Conservation (phyloP, 2,329 filamentous ascomycete genomes). For the Kalmusia sp. region DNA sequence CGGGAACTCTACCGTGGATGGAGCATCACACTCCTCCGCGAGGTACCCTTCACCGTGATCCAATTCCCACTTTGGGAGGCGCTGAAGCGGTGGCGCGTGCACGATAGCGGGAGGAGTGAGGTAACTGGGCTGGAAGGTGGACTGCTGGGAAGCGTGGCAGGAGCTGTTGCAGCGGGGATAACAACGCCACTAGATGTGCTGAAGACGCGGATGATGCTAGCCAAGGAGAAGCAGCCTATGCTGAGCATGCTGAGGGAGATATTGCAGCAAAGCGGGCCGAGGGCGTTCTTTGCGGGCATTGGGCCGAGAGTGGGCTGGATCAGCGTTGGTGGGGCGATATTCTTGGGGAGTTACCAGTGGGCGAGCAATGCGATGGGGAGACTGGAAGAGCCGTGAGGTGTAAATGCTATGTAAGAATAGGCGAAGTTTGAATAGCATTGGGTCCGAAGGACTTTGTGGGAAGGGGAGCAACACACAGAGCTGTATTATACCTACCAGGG, state of each 20-base stretch:
- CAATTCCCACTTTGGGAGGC: slow-evolving; percentile 98
- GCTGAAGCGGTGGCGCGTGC: slow-evolving; percentile 76
- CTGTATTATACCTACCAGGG: not conserved
- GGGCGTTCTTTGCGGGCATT: slow-evolving; percentile 76
- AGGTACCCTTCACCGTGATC: slow-evolving; percentile 96
- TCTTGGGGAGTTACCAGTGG: slow-evolving; percentile 92
- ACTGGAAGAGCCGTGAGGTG: slow-evolving; percentile 26
- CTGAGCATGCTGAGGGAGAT: slow-evolving; percentile 69
- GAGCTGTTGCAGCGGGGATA: slow-evolving; percentile 82
- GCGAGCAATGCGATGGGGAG: slow-evolving; percentile 75
- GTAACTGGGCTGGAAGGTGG: slow-evolving; percentile 81
- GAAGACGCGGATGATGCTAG: slow-evolving; percentile 96
- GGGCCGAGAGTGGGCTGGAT: slow-evolving; percentile 94
- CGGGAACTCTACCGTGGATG: slow-evolving; percentile 90
- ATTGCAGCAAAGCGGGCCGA: slow-evolving; percentile 66
- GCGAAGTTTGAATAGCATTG: not conserved
- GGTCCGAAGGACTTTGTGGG: not conserved
- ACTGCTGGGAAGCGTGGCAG: slow-evolving; percentile 81
- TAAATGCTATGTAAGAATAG: slow-evolving; percentile 7
- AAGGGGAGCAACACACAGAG: no score
- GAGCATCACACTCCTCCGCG: slow-evolving; percentile 89
- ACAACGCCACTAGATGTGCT: slow-evolving; percentile 96
- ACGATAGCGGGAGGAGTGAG: slow-evolving; percentile 52
- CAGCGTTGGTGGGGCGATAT: slow-evolving; percentile 90
- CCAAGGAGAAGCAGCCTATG: slow-evolving; percentile 69